A percentile compares a stretch with the other conserved stretches of the same genome.
phyloP scores from a whole-genome alignment of 495 filamentous ascomycete genomes.

The Penicillium paradoxum region DNA sequence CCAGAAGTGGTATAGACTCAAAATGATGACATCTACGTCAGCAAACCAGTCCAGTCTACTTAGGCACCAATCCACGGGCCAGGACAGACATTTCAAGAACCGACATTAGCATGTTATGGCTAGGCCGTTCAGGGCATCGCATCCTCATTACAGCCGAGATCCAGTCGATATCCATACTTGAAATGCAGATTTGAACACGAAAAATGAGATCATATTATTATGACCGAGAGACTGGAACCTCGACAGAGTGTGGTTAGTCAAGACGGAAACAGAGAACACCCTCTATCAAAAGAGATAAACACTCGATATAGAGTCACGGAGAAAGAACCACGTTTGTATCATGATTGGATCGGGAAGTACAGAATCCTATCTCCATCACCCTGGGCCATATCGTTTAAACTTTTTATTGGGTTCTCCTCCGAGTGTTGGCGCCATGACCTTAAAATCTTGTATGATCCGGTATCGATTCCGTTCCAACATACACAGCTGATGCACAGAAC shows the following conservation, averaged over 20 bases:
- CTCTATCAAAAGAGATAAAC: background rate
- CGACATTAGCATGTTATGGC: too few species aligned
- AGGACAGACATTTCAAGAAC: too few species aligned
- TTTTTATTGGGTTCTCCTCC: conserved; percentile 35
- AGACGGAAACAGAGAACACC: background rate
- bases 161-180: background rate
- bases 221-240: background rate
- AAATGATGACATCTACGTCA: too few species aligned
- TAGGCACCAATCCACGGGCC: too few species aligned
- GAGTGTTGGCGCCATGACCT: conserved; percentile 29
- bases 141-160: background rate
- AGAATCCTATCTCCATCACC: conserved; percentile 25
- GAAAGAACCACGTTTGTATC: conserved; percentile 30
- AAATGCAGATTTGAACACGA: background rate
- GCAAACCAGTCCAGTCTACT: too few species aligned
- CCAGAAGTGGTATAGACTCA: background rate
- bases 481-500: conserved; percentile 27
- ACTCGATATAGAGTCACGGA: conserved; percentile 12
- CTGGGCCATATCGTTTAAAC: conserved; percentile 30
- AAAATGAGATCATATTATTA: conserved; percentile 4
- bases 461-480: conserved; percentile 36
- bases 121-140: background rate
- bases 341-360: conserved; percentile 30
- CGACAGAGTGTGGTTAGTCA: background rate
- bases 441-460: conserved; percentile 42